phyloP scores from a whole-genome alignment of 2,329 filamentous ascomycete species.

The Sordariomycetes sp. region DNA sequence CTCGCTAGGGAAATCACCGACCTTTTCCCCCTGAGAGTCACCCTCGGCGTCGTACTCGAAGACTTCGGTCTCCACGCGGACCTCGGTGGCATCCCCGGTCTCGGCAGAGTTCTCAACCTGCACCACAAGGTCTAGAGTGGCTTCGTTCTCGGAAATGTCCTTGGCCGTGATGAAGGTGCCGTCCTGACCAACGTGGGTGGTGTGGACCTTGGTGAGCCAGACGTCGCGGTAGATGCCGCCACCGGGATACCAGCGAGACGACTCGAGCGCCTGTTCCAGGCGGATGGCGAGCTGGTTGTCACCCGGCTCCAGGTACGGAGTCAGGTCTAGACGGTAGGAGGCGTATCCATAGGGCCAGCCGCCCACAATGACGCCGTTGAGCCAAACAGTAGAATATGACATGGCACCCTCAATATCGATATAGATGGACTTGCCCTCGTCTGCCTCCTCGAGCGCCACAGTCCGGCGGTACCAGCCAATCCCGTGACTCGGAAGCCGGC shows the following conservation, averaged over 20 bases:
- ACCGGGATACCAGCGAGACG: conserved; percentile 43
- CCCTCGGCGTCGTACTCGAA: conserved; percentile 22
- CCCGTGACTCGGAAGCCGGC: conserved; percentile 36
- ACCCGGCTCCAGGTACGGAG: conserved; percentile 24
- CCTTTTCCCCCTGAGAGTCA: conserved; percentile 14
- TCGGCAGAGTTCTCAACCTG: conserved; percentile 31
- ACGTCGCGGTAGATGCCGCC: conserved; percentile 42
- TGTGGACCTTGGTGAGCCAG: conserved; percentile 37
- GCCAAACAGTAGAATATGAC: conserved; percentile 40
- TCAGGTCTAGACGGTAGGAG: conserved; percentile 39
- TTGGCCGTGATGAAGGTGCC: conserved; percentile 37
- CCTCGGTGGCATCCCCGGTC: conserved; percentile 11
- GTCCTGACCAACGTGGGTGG: conserved; percentile 34
- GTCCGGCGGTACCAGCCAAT: conserved; percentile 40
- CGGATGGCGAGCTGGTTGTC: conserved; percentile 36
- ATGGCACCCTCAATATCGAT: conserved; percentile 40
- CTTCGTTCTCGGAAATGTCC: conserved; percentile 29
- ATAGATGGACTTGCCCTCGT: conserved; percentile 26
- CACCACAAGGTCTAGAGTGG: conserved; percentile 29
- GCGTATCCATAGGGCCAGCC: conserved; percentile 42
- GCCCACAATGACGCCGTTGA: conserved; percentile 36
- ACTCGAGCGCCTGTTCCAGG: conserved; percentile 35
- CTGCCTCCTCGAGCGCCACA: conserved; percentile 5
- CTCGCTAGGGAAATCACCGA: conserved; percentile 21
- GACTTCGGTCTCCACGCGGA: conserved; percentile 29